Evolutionary conservation across 2,329 filamentous ascomycete species (phyloP).

Genomic region (Eutypella sp.): DNA sequence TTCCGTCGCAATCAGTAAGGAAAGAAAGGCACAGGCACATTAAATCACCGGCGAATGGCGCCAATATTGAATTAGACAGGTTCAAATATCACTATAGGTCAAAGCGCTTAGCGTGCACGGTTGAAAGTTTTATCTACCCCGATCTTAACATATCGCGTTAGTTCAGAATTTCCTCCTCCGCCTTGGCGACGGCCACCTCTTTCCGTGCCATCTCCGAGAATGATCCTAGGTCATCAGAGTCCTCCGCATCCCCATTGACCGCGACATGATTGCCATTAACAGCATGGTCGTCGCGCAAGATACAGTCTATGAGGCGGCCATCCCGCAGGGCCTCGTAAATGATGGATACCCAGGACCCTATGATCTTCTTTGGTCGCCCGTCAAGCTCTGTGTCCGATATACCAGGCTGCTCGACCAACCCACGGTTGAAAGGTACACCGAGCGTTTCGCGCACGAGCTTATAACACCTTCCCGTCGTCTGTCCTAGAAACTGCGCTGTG

Average conservation of each 20-base stretch:
- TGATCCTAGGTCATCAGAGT: neutral
- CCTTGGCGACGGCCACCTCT: neutral
- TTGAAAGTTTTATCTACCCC: no score
- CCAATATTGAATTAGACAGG: neutral
- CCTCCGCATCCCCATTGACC: neutral
- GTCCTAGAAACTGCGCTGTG: slow-evolving; percentile 11
- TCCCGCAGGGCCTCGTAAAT: slow-evolving; percentile 11
- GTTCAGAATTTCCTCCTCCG: neutral
- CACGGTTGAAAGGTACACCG: slow-evolving; percentile 18
- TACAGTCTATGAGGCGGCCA: neutral
- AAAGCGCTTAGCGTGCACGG: no score
- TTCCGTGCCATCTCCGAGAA: neutral
- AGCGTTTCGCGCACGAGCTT: slow-evolving; percentile 15
- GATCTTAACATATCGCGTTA: no score
- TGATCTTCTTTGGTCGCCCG: slow-evolving; percentile 15
- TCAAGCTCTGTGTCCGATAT: slow-evolving; percentile 6
- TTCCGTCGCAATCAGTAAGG: no score
- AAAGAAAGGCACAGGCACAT: no score
- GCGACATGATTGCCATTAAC: neutral
- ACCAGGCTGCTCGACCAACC: slow-evolving; percentile 16
- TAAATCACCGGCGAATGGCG: neutral
- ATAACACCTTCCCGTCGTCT: slow-evolving; percentile 11
- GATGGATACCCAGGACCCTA: slow-evolving; percentile 17
- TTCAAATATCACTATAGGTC: neutral
- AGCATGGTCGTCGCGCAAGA: neutral